Base-by-base conservation (phyloP, 805 yeast species). In the Wickerhamiella azyma region DNA sequence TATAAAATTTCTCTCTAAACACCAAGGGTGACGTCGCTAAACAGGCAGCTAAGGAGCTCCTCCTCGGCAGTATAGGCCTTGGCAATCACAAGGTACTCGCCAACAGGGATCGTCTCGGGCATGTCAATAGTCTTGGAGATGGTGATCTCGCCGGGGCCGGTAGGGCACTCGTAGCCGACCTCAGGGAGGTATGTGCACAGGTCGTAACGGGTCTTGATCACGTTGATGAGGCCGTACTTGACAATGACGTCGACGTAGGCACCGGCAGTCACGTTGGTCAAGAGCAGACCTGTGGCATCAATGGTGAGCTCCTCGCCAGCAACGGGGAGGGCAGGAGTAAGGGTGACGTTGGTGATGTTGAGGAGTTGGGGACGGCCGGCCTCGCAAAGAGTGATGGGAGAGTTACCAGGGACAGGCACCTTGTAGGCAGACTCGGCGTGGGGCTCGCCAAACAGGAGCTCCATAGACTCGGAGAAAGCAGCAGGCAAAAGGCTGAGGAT, bases 211-310 rank as follows among this genome's bases (percentile, higher is more conserved):
- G 85, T 88, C 55, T 85, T 81, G 45, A 92, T 66, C 46, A 92
- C 71, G 56, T 82, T 81, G 64, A 92, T 86, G 66, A 82, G 86
- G 6, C 97, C 98, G 58, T 86, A 81, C 53, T 84, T 74, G 17
- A 92, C 97, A 53, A 85, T 94, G 26, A 92, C 89, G 54, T 88
- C 96, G 43, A 89, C 94, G 57, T 88, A 92, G 0, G 97, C 83
- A 28, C 98, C 98, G 18, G 85, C 88, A 26, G 63, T 75, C 33
- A 92, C 67, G 9, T 68, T 69, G 44, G 70, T 60, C 14, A 66
- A 50, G 43, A 88, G 64, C 35, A 60, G 60, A 2, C 96, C 98
- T 4, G 67, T 61, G 3, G 96, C 97, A 17, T 71, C 60, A 47
- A 92, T 75, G 9, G 94, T 81, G 59, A 92, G 68, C 59, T 85